These are phyloP conservation scores for Nicotiana rustica DNA, from an alignment of 305 asterid species.

Conservation along the genomic window DNA sequence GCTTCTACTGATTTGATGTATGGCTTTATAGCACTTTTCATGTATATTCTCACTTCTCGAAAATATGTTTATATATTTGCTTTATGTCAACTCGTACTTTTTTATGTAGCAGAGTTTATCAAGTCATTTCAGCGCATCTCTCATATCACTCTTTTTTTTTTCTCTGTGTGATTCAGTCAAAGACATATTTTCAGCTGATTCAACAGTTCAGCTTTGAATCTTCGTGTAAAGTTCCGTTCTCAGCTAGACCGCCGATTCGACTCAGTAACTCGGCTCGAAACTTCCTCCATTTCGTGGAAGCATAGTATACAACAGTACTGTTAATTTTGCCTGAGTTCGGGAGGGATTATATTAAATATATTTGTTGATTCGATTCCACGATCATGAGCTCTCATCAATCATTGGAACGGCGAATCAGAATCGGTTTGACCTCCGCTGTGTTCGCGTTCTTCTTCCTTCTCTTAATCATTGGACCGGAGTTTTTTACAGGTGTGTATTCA, in stretches of 20 bases:
- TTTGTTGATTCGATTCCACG: slow-evolving; percentile 29
- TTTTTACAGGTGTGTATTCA: slow-evolving; percentile 49
- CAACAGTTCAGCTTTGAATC: not conserved
- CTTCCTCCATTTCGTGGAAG: not conserved
- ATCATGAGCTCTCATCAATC: slow-evolving; percentile 38
- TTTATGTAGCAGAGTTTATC: not conserved
- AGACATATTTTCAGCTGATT: slow-evolving; percentile 10
- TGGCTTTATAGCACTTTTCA: slow-evolving; percentile 11
- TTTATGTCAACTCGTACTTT: slow-evolving; percentile 32
- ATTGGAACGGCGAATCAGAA: slow-evolving; percentile 41
- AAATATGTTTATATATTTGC: not conserved
- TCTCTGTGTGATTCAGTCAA: slow-evolving; percentile 30
- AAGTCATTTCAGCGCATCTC: slow-evolving; percentile 26
- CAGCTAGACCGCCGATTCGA: not conserved
- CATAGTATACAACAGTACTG: not conserved
- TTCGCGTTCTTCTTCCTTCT: slow-evolving; percentile 42
- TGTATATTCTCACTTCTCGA: slow-evolving; percentile 4
- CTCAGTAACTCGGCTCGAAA: not conserved
- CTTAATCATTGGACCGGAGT: slow-evolving; percentile 43
- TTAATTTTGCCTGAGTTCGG: slow-evolving; percentile 26
- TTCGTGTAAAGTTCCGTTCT: slow-evolving; percentile 22
- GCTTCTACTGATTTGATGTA: slow-evolving; percentile 21
- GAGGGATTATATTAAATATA: slow-evolving; percentile 37
- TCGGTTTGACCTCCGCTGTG: slow-evolving; percentile 44
- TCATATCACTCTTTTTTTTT: not conserved